Base-by-base conservation (phyloP, 2,329 filamentous ascomycete genomes). In the Karstenula rhodostoma region DNA sequence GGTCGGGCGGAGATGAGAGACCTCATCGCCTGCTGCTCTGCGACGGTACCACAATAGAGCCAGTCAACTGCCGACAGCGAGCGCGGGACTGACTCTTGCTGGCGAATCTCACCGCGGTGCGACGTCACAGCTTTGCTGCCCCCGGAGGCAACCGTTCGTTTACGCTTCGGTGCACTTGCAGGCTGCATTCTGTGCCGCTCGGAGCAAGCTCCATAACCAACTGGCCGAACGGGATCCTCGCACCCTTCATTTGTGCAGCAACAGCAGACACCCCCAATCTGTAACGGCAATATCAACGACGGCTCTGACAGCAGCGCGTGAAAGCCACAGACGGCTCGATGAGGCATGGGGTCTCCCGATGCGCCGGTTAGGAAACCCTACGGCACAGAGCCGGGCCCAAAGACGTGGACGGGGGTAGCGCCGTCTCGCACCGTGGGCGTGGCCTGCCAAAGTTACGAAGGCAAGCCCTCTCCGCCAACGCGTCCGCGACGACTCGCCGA, bases 231-330 rank as follows among this genome's bases (percentile, higher is more conserved):
- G 33, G 32, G 27, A 12, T 35, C 29, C 47, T n/a, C 29, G 35
- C 35, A 6, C 27, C 15, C 17, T 27, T 33, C 47, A 13, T 32
- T 15, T 29, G 27, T 23, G 23, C 5, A 29, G 33, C 57, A 61
- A 59, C 59, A 59, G 40, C 44, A 33, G 35, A 44, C 44, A 48
- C 53, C 29, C 29, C 40, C 52, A 47, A 35, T 35, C 52, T 46
- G 52, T 12, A 50, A 53, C 47, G 46, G 23, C 54, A 49, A 15
- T 29, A 49, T 43, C 43, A 46, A 54, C 22, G 47, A 59, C 57
- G n/a, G 51, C 56, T 56, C 55, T 52, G 58, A 56, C 60, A 57
- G 46, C 48, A 57, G 59, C 63, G 27, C 60, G 49, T 65, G 64
- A 63, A 60, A 61, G 61, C 47, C 56, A 56, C 57, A 47, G 27